phyloP scores from a whole-genome alignment of 1,139 yeast genomes.

The Debaryomycetaceae sp. region DNA sequence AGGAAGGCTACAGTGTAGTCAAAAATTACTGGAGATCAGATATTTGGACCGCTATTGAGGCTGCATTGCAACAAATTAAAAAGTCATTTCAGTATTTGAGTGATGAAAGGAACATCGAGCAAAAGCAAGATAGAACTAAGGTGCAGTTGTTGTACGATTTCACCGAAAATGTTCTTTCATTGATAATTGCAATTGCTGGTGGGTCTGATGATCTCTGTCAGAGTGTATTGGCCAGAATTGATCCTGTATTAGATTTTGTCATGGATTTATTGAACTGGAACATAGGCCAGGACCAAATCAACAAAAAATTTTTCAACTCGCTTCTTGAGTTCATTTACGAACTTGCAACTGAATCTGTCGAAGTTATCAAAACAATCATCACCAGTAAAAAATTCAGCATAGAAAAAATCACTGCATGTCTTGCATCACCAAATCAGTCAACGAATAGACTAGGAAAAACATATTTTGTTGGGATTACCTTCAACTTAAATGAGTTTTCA shows the following conservation, averaged over 20 bases:
- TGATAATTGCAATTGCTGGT: constrained; percentile 64
- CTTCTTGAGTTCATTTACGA: constrained; percentile 64
- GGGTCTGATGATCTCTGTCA: constrained; percentile 61
- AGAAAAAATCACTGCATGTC: constrained; percentile 15
- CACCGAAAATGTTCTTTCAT: constrained; percentile 70
- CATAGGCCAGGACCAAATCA: constrained; percentile 28
- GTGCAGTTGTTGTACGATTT: constrained; percentile 56
- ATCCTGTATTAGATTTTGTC: constrained; percentile 39
- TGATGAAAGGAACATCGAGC: constrained; percentile 17
- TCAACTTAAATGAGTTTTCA: constrained; percentile 54
- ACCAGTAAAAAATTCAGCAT: constrained; percentile 20
- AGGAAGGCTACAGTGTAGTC: constrained; percentile 87
- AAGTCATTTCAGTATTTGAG: constrained; percentile 45
- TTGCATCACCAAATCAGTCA: constrained; percentile 13
- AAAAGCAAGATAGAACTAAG: constrained; percentile 39
- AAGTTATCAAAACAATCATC: constrained; percentile 42
- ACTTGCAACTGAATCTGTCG: constrained; percentile 61
- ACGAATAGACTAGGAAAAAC: constrained; percentile 45
- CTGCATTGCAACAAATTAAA: constrained; percentile 48
- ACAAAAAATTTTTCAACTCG: constrained; percentile 47
- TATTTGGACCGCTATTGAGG: constrained; percentile 60
- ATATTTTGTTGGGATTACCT: constrained; percentile 57
- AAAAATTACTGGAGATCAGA: constrained; percentile 74
- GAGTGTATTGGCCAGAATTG: constrained; percentile 43
- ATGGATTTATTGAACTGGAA: constrained; percentile 37